A percentile compares a stretch with the other conserved stretches of the same genome.
These are phyloP conservation scores for Phoma sp. DNA, from an alignment of 2,329 filamentous ascomycete species.

Conservation along the genomic window DNA sequence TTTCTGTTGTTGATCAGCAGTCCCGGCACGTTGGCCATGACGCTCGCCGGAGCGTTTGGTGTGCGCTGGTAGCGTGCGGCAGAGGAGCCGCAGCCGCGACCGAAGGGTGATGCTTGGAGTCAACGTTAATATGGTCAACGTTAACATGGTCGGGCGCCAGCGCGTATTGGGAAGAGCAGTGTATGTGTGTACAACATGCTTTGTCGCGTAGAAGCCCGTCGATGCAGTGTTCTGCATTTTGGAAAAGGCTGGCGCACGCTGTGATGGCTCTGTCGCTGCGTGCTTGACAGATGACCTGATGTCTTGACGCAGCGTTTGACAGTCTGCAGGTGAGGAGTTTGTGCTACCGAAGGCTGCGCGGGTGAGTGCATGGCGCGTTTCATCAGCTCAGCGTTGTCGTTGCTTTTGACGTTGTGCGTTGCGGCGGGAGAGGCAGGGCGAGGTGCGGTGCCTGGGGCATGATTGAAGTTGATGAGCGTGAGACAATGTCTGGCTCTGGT, in stretches of 20 bases:
- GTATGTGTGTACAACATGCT: slow-evolving; percentile 4
- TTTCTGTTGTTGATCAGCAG: slow-evolving; percentile 14
- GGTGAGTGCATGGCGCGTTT: slow-evolving; percentile 32
- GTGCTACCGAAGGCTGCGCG: slow-evolving; percentile 27
- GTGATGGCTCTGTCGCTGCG: slow-evolving; percentile 7
- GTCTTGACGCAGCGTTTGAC: slow-evolving; percentile 16
- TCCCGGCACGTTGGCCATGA: slow-evolving; percentile 20
- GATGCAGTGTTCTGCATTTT: slow-evolving; percentile 25
- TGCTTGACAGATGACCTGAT: slow-evolving; percentile 26
- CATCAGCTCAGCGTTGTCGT: slow-evolving; percentile 15
- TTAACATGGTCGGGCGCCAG: slow-evolving; percentile 15
- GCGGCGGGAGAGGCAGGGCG: slow-evolving; percentile 22
- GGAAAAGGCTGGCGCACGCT: slow-evolving; percentile 13
- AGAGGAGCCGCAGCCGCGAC: slow-evolving; percentile 29
- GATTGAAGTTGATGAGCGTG: slow-evolving; percentile 4
- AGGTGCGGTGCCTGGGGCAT: slow-evolving; percentile 15
- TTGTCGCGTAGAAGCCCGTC: not conserved
- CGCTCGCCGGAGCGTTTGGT: slow-evolving; percentile 23
- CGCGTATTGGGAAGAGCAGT: not conserved
- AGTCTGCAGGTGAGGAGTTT: slow-evolving; percentile 9
- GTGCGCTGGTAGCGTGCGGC: slow-evolving; percentile 26
- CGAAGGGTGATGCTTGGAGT: slow-evolving; percentile 24
- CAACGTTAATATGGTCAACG: slow-evolving; percentile 9
- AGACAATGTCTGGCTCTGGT: slow-evolving; percentile 7
- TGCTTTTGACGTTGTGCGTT: slow-evolving; percentile 26